Conservation (phyloP, 345 rosid genomes). For the Bruguiera sexangula region DNA sequence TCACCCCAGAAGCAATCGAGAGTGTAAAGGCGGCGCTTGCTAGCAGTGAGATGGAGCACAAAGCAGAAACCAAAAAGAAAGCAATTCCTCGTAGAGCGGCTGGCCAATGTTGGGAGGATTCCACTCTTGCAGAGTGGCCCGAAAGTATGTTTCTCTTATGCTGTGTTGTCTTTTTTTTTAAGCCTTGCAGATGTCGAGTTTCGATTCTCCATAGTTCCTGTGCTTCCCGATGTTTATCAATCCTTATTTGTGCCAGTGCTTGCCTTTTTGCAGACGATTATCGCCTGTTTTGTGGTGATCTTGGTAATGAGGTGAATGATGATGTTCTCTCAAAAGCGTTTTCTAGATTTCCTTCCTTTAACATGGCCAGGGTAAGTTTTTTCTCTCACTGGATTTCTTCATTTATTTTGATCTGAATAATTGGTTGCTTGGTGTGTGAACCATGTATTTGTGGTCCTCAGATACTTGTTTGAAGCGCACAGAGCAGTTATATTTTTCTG, state of each 20-base stretch:
- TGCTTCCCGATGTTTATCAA: too few species aligned
- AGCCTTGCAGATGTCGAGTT: too few species aligned
- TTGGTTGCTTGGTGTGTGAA: constrained; percentile 29
- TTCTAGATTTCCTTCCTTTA: constrained; percentile 90
- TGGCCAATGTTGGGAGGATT: constrained; percentile 95
- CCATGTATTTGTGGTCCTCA: constrained; percentile 39
- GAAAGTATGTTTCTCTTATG: constrained; percentile 56
- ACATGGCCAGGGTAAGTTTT: constrained; percentile 79
- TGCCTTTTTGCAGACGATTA: constrained; percentile 66
- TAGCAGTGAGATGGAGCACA: constrained; percentile 84
- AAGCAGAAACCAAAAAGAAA: constrained; percentile 85
- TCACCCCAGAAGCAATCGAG: constrained; percentile 96
- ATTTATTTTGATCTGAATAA: constrained; percentile 13
- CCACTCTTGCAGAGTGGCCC: constrained; percentile 96
- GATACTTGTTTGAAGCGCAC: constrained; percentile 51
- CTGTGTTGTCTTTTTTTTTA: too few species aligned
- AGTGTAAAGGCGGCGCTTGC: constrained; percentile 96
- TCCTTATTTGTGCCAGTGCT: constrained; percentile 4
- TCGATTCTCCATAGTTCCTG: too few species aligned
- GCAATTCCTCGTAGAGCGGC: constrained; percentile 97
- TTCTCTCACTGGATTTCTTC: constrained; percentile 3
- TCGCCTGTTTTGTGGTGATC: constrained; percentile 95
- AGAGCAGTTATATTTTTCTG: constrained; percentile 33
- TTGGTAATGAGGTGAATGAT: constrained; percentile 99
- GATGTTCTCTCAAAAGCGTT: constrained; percentile 98